phyloP scores from a whole-genome alignment of 2,329 filamentous ascomycete species.

The Fusarium tuaranense region DNA sequence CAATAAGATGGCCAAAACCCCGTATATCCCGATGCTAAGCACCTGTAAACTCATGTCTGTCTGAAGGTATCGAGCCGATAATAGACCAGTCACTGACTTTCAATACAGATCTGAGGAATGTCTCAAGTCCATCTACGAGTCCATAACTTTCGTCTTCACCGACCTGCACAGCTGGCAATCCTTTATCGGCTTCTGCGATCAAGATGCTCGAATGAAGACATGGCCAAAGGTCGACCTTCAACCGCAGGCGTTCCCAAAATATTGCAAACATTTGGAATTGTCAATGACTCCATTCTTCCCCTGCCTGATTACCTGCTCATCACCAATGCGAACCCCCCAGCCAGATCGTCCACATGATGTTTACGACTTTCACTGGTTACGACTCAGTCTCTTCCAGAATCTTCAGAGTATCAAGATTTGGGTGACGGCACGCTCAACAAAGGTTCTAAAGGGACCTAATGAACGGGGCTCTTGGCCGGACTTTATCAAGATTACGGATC shows the following conservation, averaged over 20 bases:
- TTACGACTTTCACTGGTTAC: slow-evolving; percentile 7
- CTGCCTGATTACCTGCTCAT: background rate
- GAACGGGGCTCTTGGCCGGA: background rate
- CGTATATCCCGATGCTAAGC: background rate
- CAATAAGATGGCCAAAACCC: background rate
- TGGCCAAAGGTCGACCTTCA: background rate
- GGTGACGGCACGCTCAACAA: slow-evolving; percentile 4
- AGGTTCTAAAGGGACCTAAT: background rate
- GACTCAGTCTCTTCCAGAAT: background rate
- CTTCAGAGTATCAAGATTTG: slow-evolving; percentile 7
- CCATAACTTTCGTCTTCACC: background rate
- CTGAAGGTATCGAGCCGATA: background rate
- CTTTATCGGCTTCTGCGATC: slow-evolving; percentile 1
- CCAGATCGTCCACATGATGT: background rate
- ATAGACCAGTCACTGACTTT: background rate
- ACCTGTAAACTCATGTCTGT: slow-evolving; percentile 1
- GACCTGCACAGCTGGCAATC: background rate
- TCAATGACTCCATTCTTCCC: slow-evolving; percentile 3
- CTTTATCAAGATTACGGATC: background rate
- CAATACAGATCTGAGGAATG: background rate
- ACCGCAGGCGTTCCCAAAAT: background rate
- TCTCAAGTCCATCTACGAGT: slow-evolving; percentile 9
- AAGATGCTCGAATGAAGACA: background rate
- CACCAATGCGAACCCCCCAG: background rate
- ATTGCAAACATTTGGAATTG: background rate